Evolutionary conservation across 805 yeast species (phyloP).

Genomic region (Yarrowia hollandica): DNA sequence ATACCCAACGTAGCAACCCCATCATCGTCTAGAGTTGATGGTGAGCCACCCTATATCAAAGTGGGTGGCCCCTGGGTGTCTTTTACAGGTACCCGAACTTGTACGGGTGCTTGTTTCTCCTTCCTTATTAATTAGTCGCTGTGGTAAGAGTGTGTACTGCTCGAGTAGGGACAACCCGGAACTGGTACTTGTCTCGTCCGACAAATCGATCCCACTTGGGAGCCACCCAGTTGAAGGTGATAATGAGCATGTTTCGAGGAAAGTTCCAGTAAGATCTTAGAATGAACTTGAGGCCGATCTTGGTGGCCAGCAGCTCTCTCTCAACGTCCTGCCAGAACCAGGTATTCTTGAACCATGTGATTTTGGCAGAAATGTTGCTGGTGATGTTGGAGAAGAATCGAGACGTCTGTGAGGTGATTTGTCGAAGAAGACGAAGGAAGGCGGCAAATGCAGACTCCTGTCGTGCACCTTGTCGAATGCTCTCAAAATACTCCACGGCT

Average conservation of each 20-base stretch:
- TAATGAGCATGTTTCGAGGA: slow-evolving; percentile 61
- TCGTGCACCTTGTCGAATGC: not conserved
- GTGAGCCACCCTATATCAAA: too few relatives aligned
- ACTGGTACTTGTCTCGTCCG: slow-evolving; percentile 48
- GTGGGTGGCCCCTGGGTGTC: too few relatives aligned
- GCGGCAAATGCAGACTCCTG: not conserved
- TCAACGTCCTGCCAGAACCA: slow-evolving; percentile 48
- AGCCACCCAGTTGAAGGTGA: slow-evolving; percentile 51
- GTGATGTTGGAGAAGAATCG: not conserved
- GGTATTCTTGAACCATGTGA: slow-evolving; percentile 28
- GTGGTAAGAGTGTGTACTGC: not conserved
- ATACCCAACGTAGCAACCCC: not conserved
- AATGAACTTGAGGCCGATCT: slow-evolving; percentile 64
- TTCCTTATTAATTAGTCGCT: not conserved
- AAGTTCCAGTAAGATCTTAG: slow-evolving; percentile 63
- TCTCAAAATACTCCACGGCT: slow-evolving; percentile 64
- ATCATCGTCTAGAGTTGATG: slow-evolving; percentile 8
- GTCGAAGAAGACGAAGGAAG: not conserved
- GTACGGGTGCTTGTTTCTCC: too few relatives aligned
- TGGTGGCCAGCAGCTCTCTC: slow-evolving; percentile 53
- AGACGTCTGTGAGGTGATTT: not conserved
- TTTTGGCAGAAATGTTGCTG: not conserved
- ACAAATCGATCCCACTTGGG: slow-evolving; percentile 73
- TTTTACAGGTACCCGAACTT: not conserved
- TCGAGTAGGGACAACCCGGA: not conserved